phyloP scores from a whole-genome alignment of 108 stramenopile genomes.

The Nitzschia inconspicua region DNA sequence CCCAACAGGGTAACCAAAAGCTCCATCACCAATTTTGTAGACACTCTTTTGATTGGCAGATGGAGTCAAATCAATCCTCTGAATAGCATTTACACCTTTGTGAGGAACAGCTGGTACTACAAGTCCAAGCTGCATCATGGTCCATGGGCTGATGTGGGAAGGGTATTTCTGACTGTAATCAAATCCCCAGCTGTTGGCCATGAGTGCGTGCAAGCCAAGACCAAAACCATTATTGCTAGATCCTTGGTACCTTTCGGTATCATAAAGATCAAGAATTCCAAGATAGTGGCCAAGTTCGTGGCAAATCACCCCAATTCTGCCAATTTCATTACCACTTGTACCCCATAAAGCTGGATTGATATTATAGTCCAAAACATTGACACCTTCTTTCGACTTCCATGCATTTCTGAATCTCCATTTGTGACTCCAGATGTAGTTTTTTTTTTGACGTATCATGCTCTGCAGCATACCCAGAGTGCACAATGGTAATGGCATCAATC shows the following conservation, averaged over 20 bases:
- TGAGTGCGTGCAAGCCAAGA: slow-evolving; percentile 36
- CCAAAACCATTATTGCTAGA: slow-evolving; percentile 23
- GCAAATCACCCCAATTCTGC: slow-evolving; percentile 28
- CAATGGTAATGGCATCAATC: slow-evolving; percentile 58
- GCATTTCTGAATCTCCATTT: background rate
- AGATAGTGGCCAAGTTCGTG: slow-evolving; percentile 35
- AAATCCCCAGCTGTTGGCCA: slow-evolving; percentile 14
- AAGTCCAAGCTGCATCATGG: slow-evolving; percentile 52
- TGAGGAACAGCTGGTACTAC: slow-evolving; percentile 25
- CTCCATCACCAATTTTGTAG: slow-evolving; percentile 1
- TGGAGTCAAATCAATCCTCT: slow-evolving; percentile 36
- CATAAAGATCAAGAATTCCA: slow-evolving; percentile 29
- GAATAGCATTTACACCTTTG: slow-evolving; percentile 14
- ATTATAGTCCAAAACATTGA: slow-evolving; percentile 14
- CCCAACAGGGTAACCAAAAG: slow-evolving; percentile 17
- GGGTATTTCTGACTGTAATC: slow-evolving; percentile 2
- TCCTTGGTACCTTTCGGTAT: too few relatives aligned
- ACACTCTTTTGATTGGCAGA: slow-evolving; percentile 8
- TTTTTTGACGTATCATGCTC: slow-evolving; percentile 44
- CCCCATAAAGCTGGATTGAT: slow-evolving; percentile 25
- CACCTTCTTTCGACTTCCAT: slow-evolving; percentile 5
- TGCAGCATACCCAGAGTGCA: slow-evolving; percentile 77
- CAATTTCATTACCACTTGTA: slow-evolving; percentile 16
- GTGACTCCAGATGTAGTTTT: slow-evolving; percentile 7
- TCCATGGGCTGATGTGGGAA: slow-evolving; percentile 45